Evolutionary conservation across 2,329 filamentous ascomycete genomes (phyloP).

Genomic region (Sporothrix pseudoabietina): DNA sequence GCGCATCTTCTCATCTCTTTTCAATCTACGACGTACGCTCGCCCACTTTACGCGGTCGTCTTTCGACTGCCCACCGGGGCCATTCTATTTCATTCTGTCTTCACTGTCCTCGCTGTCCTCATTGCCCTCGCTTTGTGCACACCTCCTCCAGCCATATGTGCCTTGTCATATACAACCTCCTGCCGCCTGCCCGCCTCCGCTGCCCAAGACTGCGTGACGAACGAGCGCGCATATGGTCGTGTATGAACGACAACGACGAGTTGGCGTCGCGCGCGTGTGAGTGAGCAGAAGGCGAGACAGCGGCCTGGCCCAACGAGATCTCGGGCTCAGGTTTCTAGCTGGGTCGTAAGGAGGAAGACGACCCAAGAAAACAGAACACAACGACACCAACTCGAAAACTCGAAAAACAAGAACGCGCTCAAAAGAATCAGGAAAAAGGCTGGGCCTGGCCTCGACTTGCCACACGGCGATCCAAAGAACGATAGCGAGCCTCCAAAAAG

Average conservation of each 20-base stretch:
- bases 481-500: not conserved
- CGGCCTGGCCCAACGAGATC: not conserved
- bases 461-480: conserved; percentile 13
- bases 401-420: not conserved
- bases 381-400: not conserved
- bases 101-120: too few relatives aligned
- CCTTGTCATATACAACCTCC: conserved; percentile 26
- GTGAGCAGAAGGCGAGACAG: not conserved
- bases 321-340: not conserved
- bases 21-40: not conserved
- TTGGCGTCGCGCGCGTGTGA: not conserved
- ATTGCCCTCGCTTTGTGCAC: not conserved
- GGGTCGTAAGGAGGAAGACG: conserved; percentile 2
- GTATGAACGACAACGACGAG: conserved; percentile 36
- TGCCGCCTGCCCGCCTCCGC: conserved; percentile 33
- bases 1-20: not conserved
- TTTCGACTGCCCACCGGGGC: not conserved
- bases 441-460: not conserved
- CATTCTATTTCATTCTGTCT: not conserved
- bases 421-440: conserved; percentile 6
- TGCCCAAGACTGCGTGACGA: conserved; percentile 39
- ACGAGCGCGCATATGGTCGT: conserved; percentile 41
- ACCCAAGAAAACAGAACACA: not conserved
- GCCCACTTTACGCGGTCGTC: conserved; percentile 4
- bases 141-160: conserved; percentile 20